Percentiles rank a stretch among this genome's conserved stretches.
Conservation (phyloP, 2,329 filamentous ascomycete genomes). For the Colletotrichum incanum region DNA sequence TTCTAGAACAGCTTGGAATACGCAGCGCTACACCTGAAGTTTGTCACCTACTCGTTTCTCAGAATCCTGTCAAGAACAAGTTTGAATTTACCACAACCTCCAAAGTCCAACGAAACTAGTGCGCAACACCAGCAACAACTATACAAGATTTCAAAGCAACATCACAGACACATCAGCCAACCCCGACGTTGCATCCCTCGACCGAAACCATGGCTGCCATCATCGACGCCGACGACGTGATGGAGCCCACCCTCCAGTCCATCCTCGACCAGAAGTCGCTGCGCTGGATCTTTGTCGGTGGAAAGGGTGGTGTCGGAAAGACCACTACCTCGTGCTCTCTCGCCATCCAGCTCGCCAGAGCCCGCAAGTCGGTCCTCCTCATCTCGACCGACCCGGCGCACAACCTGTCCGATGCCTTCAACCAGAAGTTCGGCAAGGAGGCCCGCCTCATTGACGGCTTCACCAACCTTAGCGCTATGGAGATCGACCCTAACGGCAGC, state of each 20-base stretch:
- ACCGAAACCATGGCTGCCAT: conserved; percentile 58
- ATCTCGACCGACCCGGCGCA: conserved; percentile 99
- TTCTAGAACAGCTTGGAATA: conserved; percentile 44
- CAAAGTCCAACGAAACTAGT: neutral
- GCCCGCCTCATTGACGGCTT: conserved; percentile 93
- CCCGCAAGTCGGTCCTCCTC: conserved; percentile 94
- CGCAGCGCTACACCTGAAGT: conserved; percentile 9
- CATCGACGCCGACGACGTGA: conserved; percentile 77
- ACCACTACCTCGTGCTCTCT: conserved; percentile 99
- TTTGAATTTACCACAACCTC: neutral
- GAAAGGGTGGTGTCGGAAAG: conserved; percentile 98
- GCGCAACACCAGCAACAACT: neutral
- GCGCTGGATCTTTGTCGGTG: conserved; percentile 99
- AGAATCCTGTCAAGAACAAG: neutral
- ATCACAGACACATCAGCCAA: neutral
- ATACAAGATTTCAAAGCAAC: neutral
- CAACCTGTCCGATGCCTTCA: conserved; percentile 97
- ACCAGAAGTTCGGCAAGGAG: conserved; percentile 99
- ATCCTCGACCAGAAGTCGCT: conserved; percentile 96
- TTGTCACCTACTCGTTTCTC: neutral
- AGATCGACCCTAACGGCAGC: conserved; percentile 98
- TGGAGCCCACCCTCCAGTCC: conserved; percentile 94
- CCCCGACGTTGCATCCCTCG: neutral
- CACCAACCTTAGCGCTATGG: conserved; percentile 96
- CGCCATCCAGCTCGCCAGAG: conserved; percentile 96